These are phyloP conservation scores for Heliamphora exappendiculata DNA, from an alignment of 148 eudicot species.

Conservation along the genomic window DNA sequence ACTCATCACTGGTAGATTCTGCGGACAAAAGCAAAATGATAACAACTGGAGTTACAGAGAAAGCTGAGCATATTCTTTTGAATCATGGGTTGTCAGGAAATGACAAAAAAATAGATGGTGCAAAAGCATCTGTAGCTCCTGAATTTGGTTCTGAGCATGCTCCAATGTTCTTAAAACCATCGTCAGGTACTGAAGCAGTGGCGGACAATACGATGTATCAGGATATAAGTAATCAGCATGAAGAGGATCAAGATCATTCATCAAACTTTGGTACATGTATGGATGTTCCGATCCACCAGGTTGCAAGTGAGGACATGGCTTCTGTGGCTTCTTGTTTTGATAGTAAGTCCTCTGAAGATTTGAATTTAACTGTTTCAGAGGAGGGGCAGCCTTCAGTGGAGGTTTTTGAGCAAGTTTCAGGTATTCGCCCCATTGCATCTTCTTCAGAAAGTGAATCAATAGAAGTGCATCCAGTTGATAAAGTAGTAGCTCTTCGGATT, in stretches of 20 bases:
- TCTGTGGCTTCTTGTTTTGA: slow-evolving; percentile 9
- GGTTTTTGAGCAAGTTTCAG: slow-evolving; percentile 12
- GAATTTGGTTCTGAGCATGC: neutral
- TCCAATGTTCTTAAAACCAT: neutral
- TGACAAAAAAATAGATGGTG: slow-evolving; percentile 3
- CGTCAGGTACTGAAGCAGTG: slow-evolving; percentile 6
- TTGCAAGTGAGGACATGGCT: slow-evolving; percentile 4
- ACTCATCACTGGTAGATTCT: slow-evolving; percentile 1
- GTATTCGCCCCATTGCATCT: slow-evolving; percentile 10
- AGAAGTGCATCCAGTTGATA: slow-evolving; percentile 12
- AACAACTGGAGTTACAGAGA: slow-evolving; percentile 9
- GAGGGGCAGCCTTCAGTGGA: slow-evolving; percentile 12
- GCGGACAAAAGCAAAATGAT: neutral
- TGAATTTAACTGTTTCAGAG: slow-evolving; percentile 7
- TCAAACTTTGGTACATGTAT: slow-evolving; percentile 9
- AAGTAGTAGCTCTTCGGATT: slow-evolving; percentile 19
- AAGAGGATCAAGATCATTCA: slow-evolving; percentile 12
- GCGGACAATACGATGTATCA: slow-evolving; percentile 9
- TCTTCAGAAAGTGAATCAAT: slow-evolving; percentile 17
- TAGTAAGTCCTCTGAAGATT: slow-evolving; percentile 13
- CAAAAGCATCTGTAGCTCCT: slow-evolving; percentile 4
- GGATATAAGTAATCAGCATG: slow-evolving; percentile 7
- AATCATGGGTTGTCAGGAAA: slow-evolving; percentile 9
- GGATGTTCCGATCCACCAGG: slow-evolving; percentile 13
- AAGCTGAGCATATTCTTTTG: slow-evolving; percentile 13